These are phyloP conservation scores for Simplicillium aogashimaense DNA, from an alignment of 2,329 filamentous ascomycete species.

Conservation along the genomic window DNA sequence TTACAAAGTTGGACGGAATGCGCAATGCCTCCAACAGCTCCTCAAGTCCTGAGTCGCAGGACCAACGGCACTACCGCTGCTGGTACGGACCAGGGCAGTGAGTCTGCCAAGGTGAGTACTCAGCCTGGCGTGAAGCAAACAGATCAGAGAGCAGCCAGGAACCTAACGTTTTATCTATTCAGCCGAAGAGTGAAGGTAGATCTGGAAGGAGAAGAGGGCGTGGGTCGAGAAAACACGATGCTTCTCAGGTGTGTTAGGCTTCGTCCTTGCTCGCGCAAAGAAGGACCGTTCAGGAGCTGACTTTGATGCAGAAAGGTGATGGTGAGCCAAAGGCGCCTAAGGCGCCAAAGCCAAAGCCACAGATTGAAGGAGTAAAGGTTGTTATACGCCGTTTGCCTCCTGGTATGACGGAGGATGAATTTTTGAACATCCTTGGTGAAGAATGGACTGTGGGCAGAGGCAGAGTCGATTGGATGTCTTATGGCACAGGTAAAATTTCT, in stretches of 20 bases:
- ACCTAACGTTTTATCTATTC: constrained; percentile 3
- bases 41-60: constrained; percentile 25
- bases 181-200: constrained; percentile 11
- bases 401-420: constrained; percentile 72
- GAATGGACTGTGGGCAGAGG: constrained; percentile 76
- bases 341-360: constrained; percentile 35
- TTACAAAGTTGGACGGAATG: constrained; percentile 10
- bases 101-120: constrained; percentile 7
- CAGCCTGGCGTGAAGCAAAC: not conserved
- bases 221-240: constrained; percentile 16
- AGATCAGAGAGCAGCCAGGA: not conserved
- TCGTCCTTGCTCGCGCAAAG: not conserved
- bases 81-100: constrained; percentile 14
- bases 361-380: constrained; percentile 66
- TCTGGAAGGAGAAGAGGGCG: constrained; percentile 15
- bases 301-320: constrained; percentile 15
- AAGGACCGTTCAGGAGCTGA: too few species aligned
- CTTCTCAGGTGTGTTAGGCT: constrained; percentile 14
- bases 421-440: constrained; percentile 59
- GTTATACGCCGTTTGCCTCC: constrained; percentile 78
- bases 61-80: constrained; percentile 19
- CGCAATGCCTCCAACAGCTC: constrained; percentile 24
- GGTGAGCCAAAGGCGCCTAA: constrained; percentile 28
- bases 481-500: constrained; percentile 58
- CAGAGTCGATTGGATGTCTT: constrained; percentile 78